Conservation (phyloP, 192 early-diverging fungal species). For the Paraglomus occultum region DNA sequence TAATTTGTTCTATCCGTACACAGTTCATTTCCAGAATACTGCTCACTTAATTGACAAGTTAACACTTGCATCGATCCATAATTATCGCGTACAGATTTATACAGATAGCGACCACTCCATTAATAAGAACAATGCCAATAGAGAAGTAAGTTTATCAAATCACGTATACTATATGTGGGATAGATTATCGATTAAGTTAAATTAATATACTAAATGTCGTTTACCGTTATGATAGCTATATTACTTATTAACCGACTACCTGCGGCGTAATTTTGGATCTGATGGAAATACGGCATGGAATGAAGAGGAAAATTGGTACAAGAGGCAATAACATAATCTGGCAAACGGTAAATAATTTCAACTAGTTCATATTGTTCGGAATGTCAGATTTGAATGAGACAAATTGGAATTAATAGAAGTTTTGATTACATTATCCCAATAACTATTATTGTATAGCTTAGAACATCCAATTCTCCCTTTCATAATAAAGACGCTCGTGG, state of each 20-base stretch:
- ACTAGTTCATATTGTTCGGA: not conserved
- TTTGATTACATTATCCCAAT: no score
- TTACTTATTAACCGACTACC: conserved; percentile 37
- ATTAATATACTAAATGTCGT: not conserved
- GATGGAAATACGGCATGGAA: not conserved
- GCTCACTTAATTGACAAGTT: conserved; percentile 73
- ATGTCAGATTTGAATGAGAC: no score
- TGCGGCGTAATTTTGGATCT: conserved; percentile 33
- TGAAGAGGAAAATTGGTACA: not conserved
- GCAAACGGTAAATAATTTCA: not conserved
- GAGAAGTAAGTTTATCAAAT: conserved; percentile 34
- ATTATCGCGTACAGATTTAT: conserved; percentile 85
- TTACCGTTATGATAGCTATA: conserved; percentile 30
- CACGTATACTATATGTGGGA: not conserved
- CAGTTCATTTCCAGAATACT: conserved; percentile 92
- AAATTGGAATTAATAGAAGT: no score
- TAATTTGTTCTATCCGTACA: conserved; percentile 28
- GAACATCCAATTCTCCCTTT: no score
- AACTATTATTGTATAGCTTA: no score
- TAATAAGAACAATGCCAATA: conserved; percentile 69
- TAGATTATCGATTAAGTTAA: not conserved
- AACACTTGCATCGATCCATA: conserved; percentile 66
- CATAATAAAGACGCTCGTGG: no score
- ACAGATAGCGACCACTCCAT: conserved; percentile 92
- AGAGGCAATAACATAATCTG: not conserved